Conservation (phyloP, 129 eudicot genomes). For the Escallonia herrerae region DNA sequence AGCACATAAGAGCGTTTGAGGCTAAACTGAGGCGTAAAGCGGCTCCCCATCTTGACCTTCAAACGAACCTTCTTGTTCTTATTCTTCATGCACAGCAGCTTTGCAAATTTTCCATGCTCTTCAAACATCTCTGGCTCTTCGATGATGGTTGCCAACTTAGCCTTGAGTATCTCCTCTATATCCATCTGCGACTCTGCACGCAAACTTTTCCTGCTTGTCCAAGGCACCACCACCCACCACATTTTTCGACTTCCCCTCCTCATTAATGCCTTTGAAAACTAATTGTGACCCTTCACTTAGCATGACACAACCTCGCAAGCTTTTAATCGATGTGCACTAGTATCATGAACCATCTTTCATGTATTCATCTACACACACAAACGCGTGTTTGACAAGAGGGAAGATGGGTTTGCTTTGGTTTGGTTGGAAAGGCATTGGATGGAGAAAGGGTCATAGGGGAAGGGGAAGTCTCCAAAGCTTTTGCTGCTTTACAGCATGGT, state of each 20-base stretch:
- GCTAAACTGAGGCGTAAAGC: constrained; percentile 45
- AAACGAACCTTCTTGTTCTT: constrained; percentile 26
- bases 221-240: constrained; percentile 53
- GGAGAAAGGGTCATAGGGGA: neutral
- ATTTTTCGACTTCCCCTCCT: constrained; percentile 29
- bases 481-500: constrained; percentile 10
- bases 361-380: too few relatives aligned
- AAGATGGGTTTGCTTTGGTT: too few relatives aligned
- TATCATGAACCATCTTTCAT: neutral
- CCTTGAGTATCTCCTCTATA: constrained; percentile 40
- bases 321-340: neutral
- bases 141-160: constrained; percentile 50
- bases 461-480: neutral
- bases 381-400: too few relatives aligned
- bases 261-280: constrained; percentile 11
- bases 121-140: constrained; percentile 43
- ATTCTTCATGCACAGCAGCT: constrained; percentile 11
- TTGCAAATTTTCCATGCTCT: constrained; percentile 11
- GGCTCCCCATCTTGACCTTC: constrained; percentile 24
- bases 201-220: constrained; percentile 21
- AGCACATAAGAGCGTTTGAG: constrained; percentile 50
- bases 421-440: too few relatives aligned
- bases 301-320: neutral
- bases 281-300: neutral
- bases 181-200: constrained; percentile 39